Base-by-base conservation (phyloP, 805 yeast species). In the Candida ovalis region DNA sequence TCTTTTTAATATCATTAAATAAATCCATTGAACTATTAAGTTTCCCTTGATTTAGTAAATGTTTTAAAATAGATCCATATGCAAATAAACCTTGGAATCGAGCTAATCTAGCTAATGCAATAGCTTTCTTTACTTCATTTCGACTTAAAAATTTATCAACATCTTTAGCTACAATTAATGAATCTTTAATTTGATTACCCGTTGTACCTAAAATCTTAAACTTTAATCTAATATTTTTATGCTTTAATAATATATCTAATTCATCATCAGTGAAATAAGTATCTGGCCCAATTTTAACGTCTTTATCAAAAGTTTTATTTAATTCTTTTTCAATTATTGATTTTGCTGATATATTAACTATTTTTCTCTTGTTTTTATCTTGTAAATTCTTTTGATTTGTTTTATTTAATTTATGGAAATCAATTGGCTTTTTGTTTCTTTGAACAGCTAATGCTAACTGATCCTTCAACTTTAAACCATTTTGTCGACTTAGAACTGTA, bases 141-240 rank as follows among this genome's bases (percentile, higher is more conserved):
- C 77, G 63, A 18, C 66, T 67, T 30, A 87, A 63, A 48, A 84
- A 76, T 46, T 77, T 75, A 15, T 66, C 55, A 0, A 78, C 81
- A 50, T 84, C 84, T 35, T 71, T 61, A 18, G 78, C 78, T 13
- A 86, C 80, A 24, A 76, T 56, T 43, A 70, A 69, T 0, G 89
- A 77, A 60, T 86, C 88, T 43, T 73, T 64, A 30, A 86, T 52
- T 58, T 81, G 86, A 25, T 70, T 71, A 4, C 77, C 80, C 27
- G 77, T 77, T 0, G 81, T 74, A 2, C 91, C 92, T 23, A 86
- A 59, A 5, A 84, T 67, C 2, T 75, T 71, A 58, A 77, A 77
- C 37, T 80, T 54, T 47, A 85, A 62, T 43, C 79, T 63, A 45
- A 69, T 66, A 53, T 82, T 66, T 35, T 55, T 56, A 19, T 51